phyloP scores from a whole-genome alignment of 2,329 filamentous ascomycete species.

The Apiospora sp. region DNA sequence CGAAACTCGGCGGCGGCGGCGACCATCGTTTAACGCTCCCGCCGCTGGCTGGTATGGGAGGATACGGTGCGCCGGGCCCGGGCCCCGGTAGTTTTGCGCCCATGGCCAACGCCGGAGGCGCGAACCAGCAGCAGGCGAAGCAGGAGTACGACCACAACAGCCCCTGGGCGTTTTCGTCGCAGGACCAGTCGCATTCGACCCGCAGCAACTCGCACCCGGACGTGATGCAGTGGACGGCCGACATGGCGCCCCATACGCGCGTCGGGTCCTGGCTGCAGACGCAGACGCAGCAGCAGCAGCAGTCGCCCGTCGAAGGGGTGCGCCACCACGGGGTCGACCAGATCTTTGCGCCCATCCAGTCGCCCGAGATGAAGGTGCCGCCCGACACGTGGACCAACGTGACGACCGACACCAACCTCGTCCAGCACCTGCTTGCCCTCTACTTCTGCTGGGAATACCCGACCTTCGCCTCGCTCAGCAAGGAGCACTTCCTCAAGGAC shows the following conservation, averaged over 20 bases:
- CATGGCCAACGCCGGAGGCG: slow-evolving; percentile 44
- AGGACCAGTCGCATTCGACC: slow-evolving; percentile 55
- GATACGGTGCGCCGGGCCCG: slow-evolving; percentile 31
- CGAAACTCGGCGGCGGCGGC: slow-evolving; percentile 31
- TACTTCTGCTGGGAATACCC: slow-evolving; percentile 83
- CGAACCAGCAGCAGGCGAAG: slow-evolving; percentile 37
- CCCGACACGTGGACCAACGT: slow-evolving; percentile 66
- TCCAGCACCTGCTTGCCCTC: slow-evolving; percentile 69
- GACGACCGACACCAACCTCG: slow-evolving; percentile 63
- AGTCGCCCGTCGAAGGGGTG: slow-evolving; percentile 39
- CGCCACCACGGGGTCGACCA: slow-evolving; percentile 55
- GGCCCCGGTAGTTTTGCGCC: slow-evolving; percentile 36
- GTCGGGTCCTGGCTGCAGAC: slow-evolving; percentile 61
- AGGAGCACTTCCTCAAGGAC: slow-evolving; percentile 74
- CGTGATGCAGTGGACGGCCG: slow-evolving; percentile 53
- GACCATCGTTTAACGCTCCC: slow-evolving; percentile 33
- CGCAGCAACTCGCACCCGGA: slow-evolving; percentile 57
- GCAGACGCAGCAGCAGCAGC: slow-evolving; percentile 34
- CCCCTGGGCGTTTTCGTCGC: slow-evolving; percentile 57
- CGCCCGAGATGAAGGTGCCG: slow-evolving; percentile 52
- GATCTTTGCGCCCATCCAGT: slow-evolving; percentile 55
- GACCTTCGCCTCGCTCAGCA: slow-evolving; percentile 76
- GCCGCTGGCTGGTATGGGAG: slow-evolving; percentile 32
- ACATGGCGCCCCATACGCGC: slow-evolving; percentile 52
- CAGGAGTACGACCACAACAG: slow-evolving; percentile 54